phyloP scores from a whole-genome alignment of 257 asterid species.

The Jacaranda mimosifolia region DNA sequence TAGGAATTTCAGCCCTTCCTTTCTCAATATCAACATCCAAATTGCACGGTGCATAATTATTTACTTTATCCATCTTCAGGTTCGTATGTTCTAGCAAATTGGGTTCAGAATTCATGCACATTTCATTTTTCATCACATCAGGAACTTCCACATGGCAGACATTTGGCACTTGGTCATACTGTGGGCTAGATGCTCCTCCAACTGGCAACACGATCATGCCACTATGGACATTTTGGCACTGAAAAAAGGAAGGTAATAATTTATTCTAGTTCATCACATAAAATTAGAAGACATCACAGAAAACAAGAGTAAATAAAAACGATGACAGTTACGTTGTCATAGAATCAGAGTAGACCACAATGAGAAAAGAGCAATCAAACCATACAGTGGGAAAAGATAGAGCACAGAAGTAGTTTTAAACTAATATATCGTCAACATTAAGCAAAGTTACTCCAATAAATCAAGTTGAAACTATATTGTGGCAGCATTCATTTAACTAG shows the following conservation, averaged over 20 bases:
- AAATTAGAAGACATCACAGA: not conserved
- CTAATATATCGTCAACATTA: not conserved
- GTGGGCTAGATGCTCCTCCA: conserved; percentile 40
- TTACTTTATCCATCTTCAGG: conserved; percentile 49
- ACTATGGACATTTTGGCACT: conserved; percentile 43
- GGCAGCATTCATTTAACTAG: not conserved
- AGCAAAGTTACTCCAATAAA: not conserved
- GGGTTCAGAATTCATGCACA: conserved; percentile 46
- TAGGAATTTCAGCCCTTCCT: conserved; percentile 55
- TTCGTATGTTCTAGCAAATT: conserved; percentile 46
- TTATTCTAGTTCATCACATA: not conserved
- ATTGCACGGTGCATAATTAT: conserved; percentile 42
- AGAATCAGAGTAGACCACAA: not conserved
- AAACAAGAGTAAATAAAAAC: not conserved
- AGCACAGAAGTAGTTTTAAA: not conserved
- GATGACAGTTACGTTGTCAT: not conserved
- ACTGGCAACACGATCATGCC: conserved; percentile 39
- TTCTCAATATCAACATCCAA: conserved; percentile 64
- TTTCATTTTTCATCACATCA: conserved; percentile 43
- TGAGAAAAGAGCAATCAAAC: not conserved
- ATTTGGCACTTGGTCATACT: conserved; percentile 31
- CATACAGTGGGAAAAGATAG: not conserved
- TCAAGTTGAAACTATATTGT: not conserved
- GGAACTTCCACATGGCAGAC: conserved; percentile 45
- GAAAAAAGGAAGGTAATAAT: conserved; percentile 22